phyloP scores from a whole-genome alignment of 441 rosid species.

The Bruguiera hainesii region DNA sequence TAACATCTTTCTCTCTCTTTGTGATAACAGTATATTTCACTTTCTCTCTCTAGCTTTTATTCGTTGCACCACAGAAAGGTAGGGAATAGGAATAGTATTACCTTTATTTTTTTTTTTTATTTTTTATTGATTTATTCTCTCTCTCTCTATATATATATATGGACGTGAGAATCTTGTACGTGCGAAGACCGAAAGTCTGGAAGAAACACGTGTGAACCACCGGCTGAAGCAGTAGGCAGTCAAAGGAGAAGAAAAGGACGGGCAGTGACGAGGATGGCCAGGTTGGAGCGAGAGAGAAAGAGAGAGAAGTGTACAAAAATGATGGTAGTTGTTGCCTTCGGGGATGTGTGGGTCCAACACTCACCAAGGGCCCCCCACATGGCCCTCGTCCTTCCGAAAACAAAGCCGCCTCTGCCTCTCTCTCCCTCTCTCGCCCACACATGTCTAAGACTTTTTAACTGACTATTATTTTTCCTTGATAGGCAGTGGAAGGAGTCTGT shows the following conservation, averaged over 20 bases:
- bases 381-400: too few species aligned
- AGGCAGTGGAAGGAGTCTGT: too few species aligned
- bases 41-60: not conserved
- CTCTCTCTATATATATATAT: not conserved
- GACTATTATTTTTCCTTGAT: too few species aligned
- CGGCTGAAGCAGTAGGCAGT: not conserved
- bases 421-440: too few species aligned
- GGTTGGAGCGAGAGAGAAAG: not conserved
- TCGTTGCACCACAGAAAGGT: conserved; percentile 8
- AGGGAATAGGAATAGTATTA: conserved; percentile 1
- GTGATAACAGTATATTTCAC: too few species aligned
- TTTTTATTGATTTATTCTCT: too few species aligned
- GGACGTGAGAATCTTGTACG: conserved; percentile 1
- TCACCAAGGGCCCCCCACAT: too few species aligned
- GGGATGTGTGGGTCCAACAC: too few species aligned
- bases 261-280: not conserved
- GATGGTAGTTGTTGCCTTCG: too few species aligned
- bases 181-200: not conserved
- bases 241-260: not conserved
- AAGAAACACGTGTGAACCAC: not conserved
- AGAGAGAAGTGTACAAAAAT: not conserved
- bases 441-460: rapidly evolving
- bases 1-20: not conserved
- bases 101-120: too few species aligned
- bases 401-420: too few species aligned